Evolutionary conservation across 2,329 filamentous ascomycete species (phyloP), one percentile per base, ranked within the genome.

Genomic region (Pseudogymnoascus sp.): DNA sequence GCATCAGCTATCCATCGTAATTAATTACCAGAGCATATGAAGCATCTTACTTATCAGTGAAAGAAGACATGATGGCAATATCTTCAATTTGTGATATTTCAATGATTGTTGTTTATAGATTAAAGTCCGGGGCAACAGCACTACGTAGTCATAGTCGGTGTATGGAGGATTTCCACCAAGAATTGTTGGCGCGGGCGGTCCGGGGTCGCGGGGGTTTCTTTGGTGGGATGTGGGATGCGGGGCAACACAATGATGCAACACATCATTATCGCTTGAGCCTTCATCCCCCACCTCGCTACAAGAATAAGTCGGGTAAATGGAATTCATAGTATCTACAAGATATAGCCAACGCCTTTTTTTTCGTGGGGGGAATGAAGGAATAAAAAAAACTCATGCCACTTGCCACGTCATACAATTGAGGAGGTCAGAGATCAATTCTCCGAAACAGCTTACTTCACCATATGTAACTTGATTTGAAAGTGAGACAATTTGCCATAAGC

Each of bases 201-300:
- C 49, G 49, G n/a, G 11, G 35, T 55, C 49, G 49, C 28, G 49
- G n/a, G 7, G n/a, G 25, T 14, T 55, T 31, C 8, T 45, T 55
- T 55, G 49, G 49, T 55, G 49, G 45, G 49, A 55, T 55, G 49
- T 55, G 49, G 28, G 49, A 55, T 55, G 49, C 49, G 49, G 49
- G 49, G 49, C 49, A 55, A 55, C 9, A 6, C n/a, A 33, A 55
- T 55, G 49, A 55, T 55, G 49, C 49, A 55, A 55, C 49, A 16
- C 37, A 67, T 73, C 28, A 70, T 67, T 21, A 66, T 62, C n/a
- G 64, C 38, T 31, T 68, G 63, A 66, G 58, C 35, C 6, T 33
- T 12, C 59, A 43, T 60, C 23, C 59, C 59, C 1, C 33, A 60
- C 35, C 18, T 43, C 38, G 59, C 59, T 60, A 55, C 49, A 55